Evolutionary conservation across 305 asterid genomes (phyloP), one percentile per base, ranked within the genome.

Genomic region (Fraxinus paxiana): DNA sequence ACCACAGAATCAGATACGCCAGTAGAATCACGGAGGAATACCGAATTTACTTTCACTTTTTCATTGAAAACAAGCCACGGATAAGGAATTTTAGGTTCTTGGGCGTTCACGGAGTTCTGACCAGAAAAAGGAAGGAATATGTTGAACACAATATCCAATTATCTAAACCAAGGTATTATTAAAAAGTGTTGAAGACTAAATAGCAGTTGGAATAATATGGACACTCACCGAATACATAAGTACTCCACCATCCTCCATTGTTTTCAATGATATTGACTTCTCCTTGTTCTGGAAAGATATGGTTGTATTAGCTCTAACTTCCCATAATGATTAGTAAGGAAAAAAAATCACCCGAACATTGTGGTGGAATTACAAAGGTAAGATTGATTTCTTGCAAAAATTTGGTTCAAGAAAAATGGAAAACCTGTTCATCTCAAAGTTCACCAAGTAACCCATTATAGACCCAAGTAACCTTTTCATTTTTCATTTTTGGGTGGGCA

Each of bases 21-120:
- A 78, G 98, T 95, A 81, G 98, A 93, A 88, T 95, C 98, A 80
- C 98, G 97, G 72, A 95, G 92, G 88, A 91, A 93, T 30, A 95
- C 97, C 56, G 98, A 77, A 85, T 95, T 92, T 83, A 95, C 98
- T 89, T 93, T 95, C 69, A 95, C 85, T 88, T 95, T 95, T 85
- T 95, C 98, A 81, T 95, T 93, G 87, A 95, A 95, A 80, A 93
- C 94, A 78, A 95, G 88, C 98, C 98, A 95, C 54, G 98, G 98
- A 84, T 87, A 92, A 69, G 91, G 97, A 80, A 95, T 92, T 86
- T 81, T 87, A 79, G 88, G 84, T 79, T 92, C 97, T 87, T 88
- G 95, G 81, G 92, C 87, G 65, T 93, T 95, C 88, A 92, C 98
- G 80, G 98, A 95, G 85, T 84, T 92, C 98, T 95, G 90, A 69